Evolutionary conservation across 495 filamentous ascomycete species (phyloP).

Genomic region (Xylaria flabelliformis): DNA sequence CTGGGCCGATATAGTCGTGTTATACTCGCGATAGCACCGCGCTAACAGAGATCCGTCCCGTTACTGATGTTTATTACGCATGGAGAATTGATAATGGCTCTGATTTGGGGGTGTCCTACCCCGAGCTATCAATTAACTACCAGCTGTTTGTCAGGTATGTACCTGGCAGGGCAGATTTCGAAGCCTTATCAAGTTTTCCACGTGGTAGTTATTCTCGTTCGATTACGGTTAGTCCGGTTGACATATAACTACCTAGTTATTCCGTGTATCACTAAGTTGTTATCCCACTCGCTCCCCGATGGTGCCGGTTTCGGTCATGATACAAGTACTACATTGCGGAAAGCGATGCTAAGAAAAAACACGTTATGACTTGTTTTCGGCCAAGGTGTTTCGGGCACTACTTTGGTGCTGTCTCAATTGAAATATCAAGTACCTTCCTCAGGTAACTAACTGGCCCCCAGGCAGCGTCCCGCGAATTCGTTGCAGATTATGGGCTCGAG

Average conservation of each 20-base stretch:
- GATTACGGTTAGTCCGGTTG: not conserved
- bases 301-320: constrained; percentile 1
- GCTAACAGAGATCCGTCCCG: not conserved
- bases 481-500: not conserved
- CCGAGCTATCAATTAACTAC: not conserved
- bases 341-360: not conserved
- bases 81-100: not conserved
- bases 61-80: constrained; percentile 18
- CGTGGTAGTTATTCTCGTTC: not conserved
- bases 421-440: not conserved
- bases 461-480: not conserved
- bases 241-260: no score
- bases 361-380: not conserved
- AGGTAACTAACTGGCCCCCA: no score
- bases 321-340: not conserved
- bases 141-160: no score
- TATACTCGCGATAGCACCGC: not conserved
- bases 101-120: not conserved
- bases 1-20: not conserved
- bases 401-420: not conserved
- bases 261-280: no score
- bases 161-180: not conserved
- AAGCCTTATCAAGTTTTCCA: not conserved
- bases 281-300: constrained; percentile 1
- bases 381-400: not conserved